Base-by-base conservation (phyloP, 768 basidiomycete species). In the Russula ochroleuca region DNA sequence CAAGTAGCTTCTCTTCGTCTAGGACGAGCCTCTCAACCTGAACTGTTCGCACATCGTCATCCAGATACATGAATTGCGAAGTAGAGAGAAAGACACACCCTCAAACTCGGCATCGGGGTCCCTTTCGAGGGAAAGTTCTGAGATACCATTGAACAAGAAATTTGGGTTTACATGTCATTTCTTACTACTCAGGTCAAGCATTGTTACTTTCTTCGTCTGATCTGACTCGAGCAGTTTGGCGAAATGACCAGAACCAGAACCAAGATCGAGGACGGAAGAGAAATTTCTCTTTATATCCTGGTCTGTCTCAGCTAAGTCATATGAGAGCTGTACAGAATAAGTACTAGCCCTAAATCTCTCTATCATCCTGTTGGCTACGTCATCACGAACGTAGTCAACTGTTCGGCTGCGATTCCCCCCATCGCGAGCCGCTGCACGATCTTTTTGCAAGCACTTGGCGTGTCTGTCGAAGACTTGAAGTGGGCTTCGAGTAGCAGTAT, bases 211-310 rank as follows among this genome's bases (percentile, higher is more conserved):
- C 72, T 81, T 75, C 13, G 86, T 83, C 68, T 83, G 86, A 58
- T 85, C 79, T 14, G 75, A 72, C 67, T 90, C 89, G 50, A 98
- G 71, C 37, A 96, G 78, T 71, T 88, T 92, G 7, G 94, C 83
- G 69, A 99, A 88, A 75, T 95, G 94, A 1, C 97, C 97, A 3
- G 97, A 80, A 13, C 96, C 94, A 33, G 93, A 86, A 1, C 93
- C 92, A 31, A 98, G 76, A 76, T 99, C 97, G 19, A 98, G 76
- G 23, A 99, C 78, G 2, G 84, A 80, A 53, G 79, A 76, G 70
- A 95, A 97, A 38, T 83, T 87, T 49, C 87, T 83, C 75, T 91
- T 94, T 68, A 99, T 90, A 73, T 99, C 96, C 96, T 98, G 40
- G 40, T 45, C 11, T 5, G 51, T 52, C 68, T 48, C 48, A 47